Evolutionary conservation across 306 rosid genomes (phyloP), one percentile per base, ranked within the genome.

Genomic region (Heteromeles arbutifolia): DNA sequence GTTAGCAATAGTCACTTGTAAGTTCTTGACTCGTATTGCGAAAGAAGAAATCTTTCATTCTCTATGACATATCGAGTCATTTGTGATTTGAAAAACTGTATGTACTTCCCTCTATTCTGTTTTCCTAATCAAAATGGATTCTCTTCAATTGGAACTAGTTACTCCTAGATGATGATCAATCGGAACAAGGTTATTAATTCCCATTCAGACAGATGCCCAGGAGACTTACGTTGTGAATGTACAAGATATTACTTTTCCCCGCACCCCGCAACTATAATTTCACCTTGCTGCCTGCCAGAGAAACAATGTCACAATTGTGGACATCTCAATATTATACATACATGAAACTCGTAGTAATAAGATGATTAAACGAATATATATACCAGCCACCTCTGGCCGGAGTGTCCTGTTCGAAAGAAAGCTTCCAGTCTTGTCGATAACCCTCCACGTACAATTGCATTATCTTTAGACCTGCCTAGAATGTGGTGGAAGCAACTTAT

Each of bases 371-470:
- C 32, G n/a, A 31, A 31, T 73, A 73, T 57, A 72, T 81, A 74
- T 91, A 90, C 98, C 96, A 93, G 84, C 98, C 97, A 28, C 97
- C 97, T 87, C 84, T 85, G 56, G 58, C 21, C 63, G 87, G 83
- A 0, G 96, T 94, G 77, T 91, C 94, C 77, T 82, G 89, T 85
- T 94, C 88, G 70, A 80, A 94, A 43, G 98, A 91, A 64, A 94
- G 94, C 82, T 94, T 86, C 96, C 98, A 91, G 64, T 94, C 96
- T 82, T 94, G 98, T 75, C 97, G 71, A 79, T 91, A 93, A 59
- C 98, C 98, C 86, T 93, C 97, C 97, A 87, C 83, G 78, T 90
- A 88, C 65, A 75, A 73, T 57, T 90, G 89, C 80, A 91, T 86
- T 78, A 91, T 88, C 88, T 91, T 88, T 67, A 91, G 89, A 78